Base-by-base conservation (phyloP, 441 rosid genomes). In the Metrosideros polymorpha region DNA sequence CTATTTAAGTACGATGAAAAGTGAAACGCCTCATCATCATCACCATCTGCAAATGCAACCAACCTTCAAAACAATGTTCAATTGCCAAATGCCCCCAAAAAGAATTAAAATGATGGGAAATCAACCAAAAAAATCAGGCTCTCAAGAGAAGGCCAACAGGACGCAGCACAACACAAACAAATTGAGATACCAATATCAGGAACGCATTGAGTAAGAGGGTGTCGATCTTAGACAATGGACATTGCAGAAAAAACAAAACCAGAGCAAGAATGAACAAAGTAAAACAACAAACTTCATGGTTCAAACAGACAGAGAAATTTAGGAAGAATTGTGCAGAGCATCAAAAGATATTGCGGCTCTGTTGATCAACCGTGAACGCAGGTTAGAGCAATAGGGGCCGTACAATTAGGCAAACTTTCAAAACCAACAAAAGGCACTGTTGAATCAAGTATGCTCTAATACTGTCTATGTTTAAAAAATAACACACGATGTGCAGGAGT, bases 271-370 rank as follows among this genome's bases (percentile, higher is more conserved):
- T 9, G 42, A 14, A 45, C 45, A 87, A 89, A 55, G 61, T 83
- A 15, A 55, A 83, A 83, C 90, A 92, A 91, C 94, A 82, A 90
- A 86, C 89, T 92, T 92, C 94, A 92, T 90, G 86, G 45, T 92
- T 90, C 85, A 85, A 85, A 71, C 87, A 50, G 86, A 88, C 85
- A 83, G 83, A 43, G 86, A 82, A 57, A 87, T 61, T 51, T 75
- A 29, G 79, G 84, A 76, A 71, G 53, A 88, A 43, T 53, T 85
- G 83, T 88, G 90, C 87, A 51, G 35, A 85, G 84, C 51, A 27
- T 49, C 53, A 55, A 39, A 25, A 59, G 82, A 61, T 25, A 47
- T 19, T 12, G 42, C 30, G 15, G 18, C 66, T 49, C 53, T 45
- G 18, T 57, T 61, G 56, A 61, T 52, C 39, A 53, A 56, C 51